Evolutionary conservation across 495 filamentous ascomycete species (phyloP), one percentile per base, ranked within the genome.

Genomic region (Podospora comata): DNA sequence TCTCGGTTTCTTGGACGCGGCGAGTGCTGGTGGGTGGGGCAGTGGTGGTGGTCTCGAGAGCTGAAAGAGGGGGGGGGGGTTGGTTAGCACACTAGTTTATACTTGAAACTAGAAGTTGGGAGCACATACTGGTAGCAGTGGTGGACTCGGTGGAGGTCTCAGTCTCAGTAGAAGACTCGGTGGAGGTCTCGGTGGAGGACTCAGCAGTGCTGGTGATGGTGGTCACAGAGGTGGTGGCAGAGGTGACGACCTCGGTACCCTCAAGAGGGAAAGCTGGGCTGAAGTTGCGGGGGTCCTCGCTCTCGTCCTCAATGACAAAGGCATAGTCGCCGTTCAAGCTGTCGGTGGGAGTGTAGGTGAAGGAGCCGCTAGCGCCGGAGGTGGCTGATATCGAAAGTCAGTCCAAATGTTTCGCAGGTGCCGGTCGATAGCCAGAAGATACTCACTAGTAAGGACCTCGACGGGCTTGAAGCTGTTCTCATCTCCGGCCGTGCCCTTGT

Each of bases 311-410:
- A 72, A 85, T 81, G 74, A 77, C 69, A 68, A 85, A 71, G 71
- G 80, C 81, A 65, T 84, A 85, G 30, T 72, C 77, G 69, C 74
- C 82, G 18, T 78, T 74, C 65, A 80, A 69, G 16, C 75, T 34
- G 62, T 67, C 71, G 13, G 72, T n/a, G 58, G 76, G 75, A 39
- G 72, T 72, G 71, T 72, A 82, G 63, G 71, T 78, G 77, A 75
- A 80, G 60, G 73, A 74, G 61, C 54, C 65, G 44, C 72, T 77
- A 60, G 75, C 74, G 20, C 61, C 68, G 26, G 66, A 72, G 23
- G 77, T 76, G 82, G 65, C 6, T 28, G 32, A 61, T 4, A 26
- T 11, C 39, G 39, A 11, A 16, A 13, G 59, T 61, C 26, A 61
- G 59, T 61, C 27, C 20, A 27, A 58, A 20, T 18, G 56, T 4